Base-by-base conservation (phyloP, 2,329 filamentous ascomycete genomes). In the Chaetomiaceae sp. region DNA sequence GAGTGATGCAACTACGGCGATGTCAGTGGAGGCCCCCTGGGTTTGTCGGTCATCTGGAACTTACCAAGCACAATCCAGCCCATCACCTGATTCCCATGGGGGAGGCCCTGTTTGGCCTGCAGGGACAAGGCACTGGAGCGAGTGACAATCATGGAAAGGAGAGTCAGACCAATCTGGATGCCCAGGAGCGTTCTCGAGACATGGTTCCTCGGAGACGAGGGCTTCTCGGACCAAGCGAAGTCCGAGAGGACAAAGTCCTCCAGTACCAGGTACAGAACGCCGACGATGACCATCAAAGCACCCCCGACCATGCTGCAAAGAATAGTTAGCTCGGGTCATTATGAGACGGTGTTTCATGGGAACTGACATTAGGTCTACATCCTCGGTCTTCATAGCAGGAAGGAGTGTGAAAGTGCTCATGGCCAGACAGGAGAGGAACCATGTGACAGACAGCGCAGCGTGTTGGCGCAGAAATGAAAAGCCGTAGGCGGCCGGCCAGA, bases 401-500 rank as follows among this genome's bases (percentile, higher is more conserved):
- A 99, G 75, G 13, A 97, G 71, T 0, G 94, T 99, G 65, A 99
- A 99, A 2, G 81, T 79, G 67, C 92, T 94, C 90, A 97, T 96
- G 4, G 85, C 73, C 2, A 85, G 61, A 69, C 91, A 96, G 4
- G 88, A 87, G 33, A 85, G 62, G 8, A 80, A 77, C 94, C 94
- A 99, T 0, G 83, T 82, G 0, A 75, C 70, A 48, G 81, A 80
- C 2, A 95, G 76, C 4, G 79, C 65, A 11, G 73, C 65, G 64
- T 97, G 86, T 23, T 79, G 71, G 48, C 73, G 76, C 8, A 96
- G 60, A 63, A 99, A 97, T 0, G 76, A 75, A 23, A 78, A 64
- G 0, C 94, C 92, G 61, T 94, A 87, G 0, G 83, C 75, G 0
- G 79, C 61, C 0, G 94, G 94, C 88, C 91, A 99, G 38, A 87